These are phyloP conservation scores for Chrysosporium keratinophilum DNA, from an alignment of 2,329 filamentous ascomycete species.

Conservation along the genomic window DNA sequence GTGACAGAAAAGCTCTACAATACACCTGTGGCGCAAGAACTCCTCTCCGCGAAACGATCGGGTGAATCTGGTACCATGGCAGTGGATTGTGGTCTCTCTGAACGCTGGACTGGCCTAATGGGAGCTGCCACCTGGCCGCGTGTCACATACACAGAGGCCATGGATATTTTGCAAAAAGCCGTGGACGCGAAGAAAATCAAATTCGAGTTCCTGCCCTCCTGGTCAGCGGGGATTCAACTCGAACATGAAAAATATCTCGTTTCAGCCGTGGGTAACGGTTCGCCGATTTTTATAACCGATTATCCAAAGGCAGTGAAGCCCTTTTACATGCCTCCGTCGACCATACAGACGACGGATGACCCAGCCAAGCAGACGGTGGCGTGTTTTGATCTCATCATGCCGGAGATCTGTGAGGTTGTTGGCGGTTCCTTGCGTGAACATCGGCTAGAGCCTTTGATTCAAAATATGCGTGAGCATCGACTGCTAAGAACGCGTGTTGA, in stretches of 20 bases:
- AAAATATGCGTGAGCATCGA: constrained; percentile 60
- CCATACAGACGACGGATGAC: constrained; percentile 10
- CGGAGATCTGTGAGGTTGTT: constrained; percentile 74
- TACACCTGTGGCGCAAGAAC: constrained; percentile 45
- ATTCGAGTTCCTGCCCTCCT: constrained; percentile 60
- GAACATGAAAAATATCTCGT: constrained; percentile 91
- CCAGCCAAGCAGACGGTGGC: constrained; percentile 52
- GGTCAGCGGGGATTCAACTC: constrained; percentile 67
- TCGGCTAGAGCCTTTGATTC: constrained; percentile 54
- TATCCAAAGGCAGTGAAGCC: constrained; percentile 86
- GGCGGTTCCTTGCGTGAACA: constrained; percentile 87
- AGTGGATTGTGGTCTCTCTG: constrained; percentile 41
- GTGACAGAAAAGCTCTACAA: constrained; percentile 42
- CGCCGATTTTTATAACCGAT: constrained; percentile 81
- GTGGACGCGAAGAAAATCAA: constrained; percentile 37
- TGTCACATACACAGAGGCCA: constrained; percentile 71
- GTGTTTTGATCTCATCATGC: constrained; percentile 83
- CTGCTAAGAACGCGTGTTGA: constrained; percentile 37
- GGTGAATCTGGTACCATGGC: constrained; percentile 35
- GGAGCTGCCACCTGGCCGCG: constrained; percentile 55
- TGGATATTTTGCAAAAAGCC: constrained; percentile 55
- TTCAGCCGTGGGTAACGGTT: constrained; percentile 49
- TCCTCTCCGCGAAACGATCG: constrained; percentile 40
- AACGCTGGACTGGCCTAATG: constrained; percentile 63
- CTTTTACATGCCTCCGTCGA: constrained; percentile 69